Evolutionary conservation across 2,329 filamentous ascomycete genomes (phyloP).

Genomic region (Monosporascus cannonballus): DNA sequence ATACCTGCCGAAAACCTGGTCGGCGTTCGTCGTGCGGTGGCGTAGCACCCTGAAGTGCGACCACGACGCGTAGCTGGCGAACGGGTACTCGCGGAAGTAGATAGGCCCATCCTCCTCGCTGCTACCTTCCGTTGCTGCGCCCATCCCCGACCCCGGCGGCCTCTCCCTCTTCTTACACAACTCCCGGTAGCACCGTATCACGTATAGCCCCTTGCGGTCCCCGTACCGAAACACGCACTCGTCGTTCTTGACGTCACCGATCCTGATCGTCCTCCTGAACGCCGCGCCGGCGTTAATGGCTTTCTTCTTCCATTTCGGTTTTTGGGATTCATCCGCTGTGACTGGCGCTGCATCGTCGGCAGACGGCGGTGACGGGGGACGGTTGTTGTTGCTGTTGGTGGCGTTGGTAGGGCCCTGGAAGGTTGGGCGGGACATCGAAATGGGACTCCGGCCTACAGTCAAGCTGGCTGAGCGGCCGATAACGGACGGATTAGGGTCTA

Average conservation of each 20-base stretch:
- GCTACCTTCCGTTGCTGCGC: neutral
- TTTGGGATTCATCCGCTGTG: too few species aligned
- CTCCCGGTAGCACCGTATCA: neutral
- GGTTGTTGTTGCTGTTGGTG: too few species aligned
- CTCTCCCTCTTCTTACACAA: neutral
- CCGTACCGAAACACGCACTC: neutral
- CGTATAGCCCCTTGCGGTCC: neutral
- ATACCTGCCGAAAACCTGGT: neutral
- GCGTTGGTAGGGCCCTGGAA: too few species aligned
- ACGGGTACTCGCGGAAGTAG: neutral
- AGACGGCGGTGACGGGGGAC: too few species aligned
- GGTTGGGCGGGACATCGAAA: too few species aligned
- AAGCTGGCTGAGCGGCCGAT: too few species aligned
- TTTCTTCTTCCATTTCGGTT: neutral
- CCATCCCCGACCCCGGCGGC: too few species aligned
- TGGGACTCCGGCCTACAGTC: too few species aligned
- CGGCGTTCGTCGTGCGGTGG: neutral
- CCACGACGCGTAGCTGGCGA: neutral
- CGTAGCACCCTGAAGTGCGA: neutral
- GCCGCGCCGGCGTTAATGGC: neutral
- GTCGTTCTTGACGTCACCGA: neutral
- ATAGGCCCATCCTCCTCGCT: neutral
- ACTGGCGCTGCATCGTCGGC: too few species aligned
- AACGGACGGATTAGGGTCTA: too few species aligned
- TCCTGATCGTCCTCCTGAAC: neutral